Evolutionary conservation across 2,329 filamentous ascomycete species (phyloP).

Genomic region (Xylaria hypoxylon): DNA sequence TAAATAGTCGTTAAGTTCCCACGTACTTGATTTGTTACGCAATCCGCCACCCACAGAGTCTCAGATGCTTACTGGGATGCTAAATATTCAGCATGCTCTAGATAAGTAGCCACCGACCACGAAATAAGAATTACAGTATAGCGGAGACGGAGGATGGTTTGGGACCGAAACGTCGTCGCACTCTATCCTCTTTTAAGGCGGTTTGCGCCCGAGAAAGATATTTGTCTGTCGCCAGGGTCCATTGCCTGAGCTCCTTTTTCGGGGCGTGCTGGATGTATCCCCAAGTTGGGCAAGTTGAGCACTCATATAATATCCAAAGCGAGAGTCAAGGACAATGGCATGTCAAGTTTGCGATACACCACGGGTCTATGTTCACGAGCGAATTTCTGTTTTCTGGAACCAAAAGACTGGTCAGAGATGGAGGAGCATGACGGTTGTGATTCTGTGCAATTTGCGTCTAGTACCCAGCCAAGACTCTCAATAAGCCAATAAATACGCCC

Average conservation of each 20-base stretch:
- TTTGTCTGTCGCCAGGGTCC: neutral
- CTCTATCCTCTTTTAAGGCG: neutral
- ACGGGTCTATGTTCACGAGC: neutral
- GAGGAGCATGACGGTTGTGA: conserved; percentile 4
- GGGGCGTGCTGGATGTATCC: neutral
- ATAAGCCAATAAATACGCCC: conserved; percentile 4
- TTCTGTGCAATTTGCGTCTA: conserved; percentile 12
- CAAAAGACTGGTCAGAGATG: neutral
- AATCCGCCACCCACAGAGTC: too few species aligned
- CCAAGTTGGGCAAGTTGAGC: neutral
- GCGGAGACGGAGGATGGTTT: too few species aligned
- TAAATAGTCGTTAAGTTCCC: too few species aligned
- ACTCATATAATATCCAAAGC: conserved; percentile 3
- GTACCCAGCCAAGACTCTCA: conserved; percentile 15
- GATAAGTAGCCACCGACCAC: too few species aligned
- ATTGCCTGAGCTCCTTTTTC: neutral
- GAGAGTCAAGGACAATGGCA: neutral
- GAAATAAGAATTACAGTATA: too few species aligned
- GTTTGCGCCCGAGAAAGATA: neutral
- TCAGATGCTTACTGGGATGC: too few species aligned
- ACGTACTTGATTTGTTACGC: too few species aligned
- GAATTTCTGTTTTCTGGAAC: neutral
- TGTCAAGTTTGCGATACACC: conserved; percentile 8
- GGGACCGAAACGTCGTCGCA: too few species aligned
- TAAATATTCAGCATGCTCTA: too few species aligned